Evolutionary conservation across 2,329 filamentous ascomycete species (phyloP), one percentile per base, ranked within the genome.

Genomic region (Cladophialophora immunda): DNA sequence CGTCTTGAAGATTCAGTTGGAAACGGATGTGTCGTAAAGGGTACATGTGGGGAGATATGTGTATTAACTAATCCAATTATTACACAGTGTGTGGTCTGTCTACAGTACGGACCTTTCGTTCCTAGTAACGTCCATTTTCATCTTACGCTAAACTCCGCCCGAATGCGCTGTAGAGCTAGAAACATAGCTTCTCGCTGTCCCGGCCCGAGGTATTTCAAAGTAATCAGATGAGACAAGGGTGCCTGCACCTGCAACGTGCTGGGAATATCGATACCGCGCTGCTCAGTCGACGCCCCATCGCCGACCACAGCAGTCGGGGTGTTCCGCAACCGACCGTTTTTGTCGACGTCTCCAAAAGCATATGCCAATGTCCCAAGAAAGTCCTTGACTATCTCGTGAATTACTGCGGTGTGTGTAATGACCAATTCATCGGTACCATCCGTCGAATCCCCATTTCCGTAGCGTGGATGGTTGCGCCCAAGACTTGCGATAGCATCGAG

Each of bases 301-400:
- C 57, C 58, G 19, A 69, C 52, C 17, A 58, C 59, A 13, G 53
- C 58, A 13, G 64, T 66, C 15, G 64, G 41, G 17, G 36, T 36
- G 15, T 64, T 15, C 8, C 64, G 64, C 11, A 47, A 25, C 19
- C 29, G 41, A 8, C 67, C 67, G 27, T 54, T 30, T 19, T 41
- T 50, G 27, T 69, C 67, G n/a, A 69, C 59, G 36, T 69, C 67
- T 17, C 67, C 67, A 38, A 69, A 56, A 11, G 67, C 67, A 30
- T 66, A 69, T 15, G 57, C 55, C 50, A 69, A 32, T 30, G 57
- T 54, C 6, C 67, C 67, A 7, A 69, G 38, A 32, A 69, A 69
- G 15, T 69, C 67, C 34, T 25, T 47, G 58, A 65, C 53, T 56
- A 38, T 66, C 22, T 66, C 63, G 7, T 69, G 67, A 17, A 69